phyloP scores from a whole-genome alignment of 257 asterid genomes.

The Solanum lignicaule region DNA sequence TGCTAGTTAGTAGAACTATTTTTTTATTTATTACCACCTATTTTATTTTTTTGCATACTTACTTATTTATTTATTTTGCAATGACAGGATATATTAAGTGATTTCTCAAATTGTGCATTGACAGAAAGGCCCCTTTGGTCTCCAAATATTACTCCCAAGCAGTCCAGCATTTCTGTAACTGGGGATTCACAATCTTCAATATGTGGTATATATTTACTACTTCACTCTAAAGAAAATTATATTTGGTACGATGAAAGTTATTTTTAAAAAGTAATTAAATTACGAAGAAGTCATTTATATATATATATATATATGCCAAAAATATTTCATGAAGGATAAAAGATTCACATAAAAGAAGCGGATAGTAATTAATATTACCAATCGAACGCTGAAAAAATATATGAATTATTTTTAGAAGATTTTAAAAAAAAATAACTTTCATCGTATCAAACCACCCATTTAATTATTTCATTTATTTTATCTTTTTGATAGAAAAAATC shows the following conservation, averaged over 20 bases:
- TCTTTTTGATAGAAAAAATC: neutral
- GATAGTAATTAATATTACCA: neutral
- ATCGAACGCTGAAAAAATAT: neutral
- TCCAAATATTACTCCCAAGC: conserved; percentile 22
- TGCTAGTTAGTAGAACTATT: no score
- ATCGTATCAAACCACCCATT: neutral
- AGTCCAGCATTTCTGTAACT: conserved; percentile 24
- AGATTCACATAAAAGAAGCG: neutral
- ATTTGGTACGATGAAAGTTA: neutral
- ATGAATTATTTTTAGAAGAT: neutral
- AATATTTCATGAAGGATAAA: neutral
- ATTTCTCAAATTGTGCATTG: conserved; percentile 15
- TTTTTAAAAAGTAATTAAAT: neutral
- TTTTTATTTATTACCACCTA: neutral
- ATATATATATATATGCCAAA: neutral
- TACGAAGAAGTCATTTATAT: neutral
- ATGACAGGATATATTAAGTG: conserved; percentile 36
- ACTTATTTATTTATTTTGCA: neutral
- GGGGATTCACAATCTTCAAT: conserved; percentile 61
- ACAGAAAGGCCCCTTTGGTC: conserved; percentile 28
- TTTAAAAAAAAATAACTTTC: neutral
- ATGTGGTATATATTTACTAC: conserved; percentile 30
- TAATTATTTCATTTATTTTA: neutral
- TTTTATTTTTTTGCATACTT: neutral
- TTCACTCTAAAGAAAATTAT: neutral